A percentile compares a stretch with the other conserved stretches of the same genome.
Evolutionary conservation across 345 rosid species (phyloP).

Genomic region (Arabidopsis arenosa): DNA sequence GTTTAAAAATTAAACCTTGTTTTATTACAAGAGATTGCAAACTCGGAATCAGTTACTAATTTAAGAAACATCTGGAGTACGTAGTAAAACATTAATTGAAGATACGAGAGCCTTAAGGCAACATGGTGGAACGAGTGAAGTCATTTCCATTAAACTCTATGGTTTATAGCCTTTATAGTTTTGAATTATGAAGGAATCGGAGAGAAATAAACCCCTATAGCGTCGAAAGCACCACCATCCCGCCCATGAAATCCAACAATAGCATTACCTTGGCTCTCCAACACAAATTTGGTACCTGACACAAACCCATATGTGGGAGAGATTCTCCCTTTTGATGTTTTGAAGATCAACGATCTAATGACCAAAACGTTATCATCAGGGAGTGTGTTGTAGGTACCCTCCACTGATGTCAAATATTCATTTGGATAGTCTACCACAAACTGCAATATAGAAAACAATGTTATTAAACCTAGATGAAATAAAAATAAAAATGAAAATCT

Average conservation of each 20-base stretch:
- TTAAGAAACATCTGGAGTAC: neutral
- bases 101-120: neutral
- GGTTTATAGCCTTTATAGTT: neutral
- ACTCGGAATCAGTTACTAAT: neutral
- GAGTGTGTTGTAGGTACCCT: conserved; percentile 34
- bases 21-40: neutral
- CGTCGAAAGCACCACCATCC: conserved; percentile 21
- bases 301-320: conserved; percentile 34
- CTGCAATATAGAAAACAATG: conserved; percentile 4
- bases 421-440: conserved; percentile 34
- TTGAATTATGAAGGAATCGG: neutral
- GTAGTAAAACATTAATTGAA: neutral
- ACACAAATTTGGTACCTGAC: conserved; percentile 15
- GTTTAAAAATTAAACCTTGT: neutral
- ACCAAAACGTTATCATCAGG: conserved; percentile 18
- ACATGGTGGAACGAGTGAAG: neutral
- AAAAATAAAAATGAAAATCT: neutral
- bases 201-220: conserved; percentile 34
- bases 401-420: conserved; percentile 35
- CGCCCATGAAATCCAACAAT: conserved; percentile 43
- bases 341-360: conserved; percentile 27
- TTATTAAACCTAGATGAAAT: neutral
- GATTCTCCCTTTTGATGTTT: conserved; percentile 38
- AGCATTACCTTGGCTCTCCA: conserved; percentile 18
- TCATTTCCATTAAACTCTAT: neutral